These are phyloP conservation scores for Dryas drummondii DNA, from an alignment of 306 rosid genomes.

Conservation along the genomic window DNA sequence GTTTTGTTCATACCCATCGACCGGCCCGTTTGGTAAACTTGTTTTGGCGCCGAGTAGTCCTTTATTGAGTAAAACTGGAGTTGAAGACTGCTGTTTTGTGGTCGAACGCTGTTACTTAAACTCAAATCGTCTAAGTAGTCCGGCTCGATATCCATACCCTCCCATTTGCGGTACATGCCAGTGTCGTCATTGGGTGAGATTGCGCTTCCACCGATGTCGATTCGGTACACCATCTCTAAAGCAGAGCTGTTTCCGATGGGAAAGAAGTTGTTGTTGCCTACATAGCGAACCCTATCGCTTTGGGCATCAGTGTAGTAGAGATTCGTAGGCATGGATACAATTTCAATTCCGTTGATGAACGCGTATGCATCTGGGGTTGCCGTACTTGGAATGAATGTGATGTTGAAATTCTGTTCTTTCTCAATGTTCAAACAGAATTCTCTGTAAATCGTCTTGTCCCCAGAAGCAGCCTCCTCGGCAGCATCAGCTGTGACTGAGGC, in stretches of 20 bases:
- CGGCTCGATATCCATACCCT: fast-evolving
- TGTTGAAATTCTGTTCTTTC: conserved; percentile 26
- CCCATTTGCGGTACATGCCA: conserved; percentile 36
- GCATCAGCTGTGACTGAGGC: background rate
- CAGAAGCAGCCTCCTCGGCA: background rate
- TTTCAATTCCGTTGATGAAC: conserved; percentile 72
- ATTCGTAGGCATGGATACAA: conserved; percentile 64
- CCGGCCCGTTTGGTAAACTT: conserved; percentile 2
- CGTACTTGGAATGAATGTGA: conserved; percentile 43
- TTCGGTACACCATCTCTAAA: conserved; percentile 24
- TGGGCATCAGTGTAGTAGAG: conserved; percentile 39
- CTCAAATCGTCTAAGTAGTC: background rate
- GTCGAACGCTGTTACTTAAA: fast-evolving
- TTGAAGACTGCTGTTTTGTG: fast-evolving
- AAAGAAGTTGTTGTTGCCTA: background rate
- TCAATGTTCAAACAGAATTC: conserved; percentile 47
- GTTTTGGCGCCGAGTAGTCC: conserved; percentile 15
- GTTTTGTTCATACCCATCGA: background rate
- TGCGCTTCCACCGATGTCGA: conserved; percentile 29
- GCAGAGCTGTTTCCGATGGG: conserved; percentile 4
- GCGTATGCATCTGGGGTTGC: conserved; percentile 36
- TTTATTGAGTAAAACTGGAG: background rate
- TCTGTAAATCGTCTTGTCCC: background rate
- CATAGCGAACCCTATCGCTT: background rate
- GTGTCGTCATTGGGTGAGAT: background rate